Evolutionary conservation across 495 filamentous ascomycete genomes (phyloP), one percentile per base, ranked within the genome.

Genomic region (Lasiosphaeris hirsuta): DNA sequence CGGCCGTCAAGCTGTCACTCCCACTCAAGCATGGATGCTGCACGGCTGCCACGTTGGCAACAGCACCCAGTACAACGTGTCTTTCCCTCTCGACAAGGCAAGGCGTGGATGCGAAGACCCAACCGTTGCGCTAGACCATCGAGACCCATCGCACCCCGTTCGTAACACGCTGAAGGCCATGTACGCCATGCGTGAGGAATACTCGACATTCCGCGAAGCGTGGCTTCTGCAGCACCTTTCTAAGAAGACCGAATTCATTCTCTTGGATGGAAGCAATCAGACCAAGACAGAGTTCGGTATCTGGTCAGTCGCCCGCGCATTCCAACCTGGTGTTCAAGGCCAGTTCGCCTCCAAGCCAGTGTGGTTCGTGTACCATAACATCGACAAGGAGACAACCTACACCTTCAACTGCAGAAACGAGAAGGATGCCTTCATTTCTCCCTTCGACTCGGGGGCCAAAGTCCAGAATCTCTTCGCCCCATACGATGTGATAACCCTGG

Each of bases 391-490:
- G 1, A 77, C 78, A n/a, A 75, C 72, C 7, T 89, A 86, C 65
- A 69, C 72, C 3, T 87, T 88, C 55, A 76, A 88, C 54, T 88
- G 86, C 66, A 66, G 45, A 4, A 70, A 66, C 40, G 59, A 70
- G n/a, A 76, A 79, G 7, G 60, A 45, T 39, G 57, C 57, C 18
- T 71, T 88, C 41, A 68, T 86, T 54, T 72, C 86, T 10, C 82
- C 86, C 0, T 88, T 84, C 62, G 67, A 69, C 10, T 68, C 71
- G 0, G 77, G 76, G 6, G 82, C 76, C 10, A 83, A 77, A 0
- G 85, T 89, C 61, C 81, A 80, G 63, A 90, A 87, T 63, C 68
- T 90, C 6, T 87, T 88, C 66, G 85, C 80, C 56, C 86, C 86
- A 1, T 83, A 83, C 57, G 86, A 90, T 42, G 82, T 85, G 61